Percentiles rank a stretch among this genome's conserved stretches.
These are phyloP conservation scores for Fusarium torreyae DNA, from an alignment of 2,329 filamentous ascomycete genomes.

Conservation along the genomic window DNA sequence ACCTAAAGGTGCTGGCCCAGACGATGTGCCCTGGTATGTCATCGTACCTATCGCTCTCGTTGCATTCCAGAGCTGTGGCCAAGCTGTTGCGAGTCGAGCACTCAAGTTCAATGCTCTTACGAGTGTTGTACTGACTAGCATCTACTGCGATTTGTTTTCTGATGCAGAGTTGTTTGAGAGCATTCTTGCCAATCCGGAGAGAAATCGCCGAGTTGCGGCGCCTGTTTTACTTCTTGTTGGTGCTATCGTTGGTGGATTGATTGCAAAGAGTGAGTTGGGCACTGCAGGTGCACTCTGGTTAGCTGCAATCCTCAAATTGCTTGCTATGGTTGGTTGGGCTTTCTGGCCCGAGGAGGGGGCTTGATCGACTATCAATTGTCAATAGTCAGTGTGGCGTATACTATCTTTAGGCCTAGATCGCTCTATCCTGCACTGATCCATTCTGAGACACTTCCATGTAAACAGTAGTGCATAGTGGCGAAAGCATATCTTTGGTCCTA, in stretches of 20 bases:
- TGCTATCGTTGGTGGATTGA: conserved; percentile 65
- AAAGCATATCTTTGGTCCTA: too few species aligned
- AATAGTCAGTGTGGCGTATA: not conserved
- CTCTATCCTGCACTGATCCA: not conserved
- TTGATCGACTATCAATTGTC: conserved; percentile 8
- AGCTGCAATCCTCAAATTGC: conserved; percentile 69
- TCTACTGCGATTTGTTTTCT: conserved; percentile 85
- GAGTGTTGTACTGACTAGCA: conserved; percentile 84
- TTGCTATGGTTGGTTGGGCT: conserved; percentile 71
- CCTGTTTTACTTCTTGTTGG: conserved; percentile 65
- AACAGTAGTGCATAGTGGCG: too few species aligned
- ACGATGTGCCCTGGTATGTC: conserved; percentile 70
- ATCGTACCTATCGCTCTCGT: conserved; percentile 78
- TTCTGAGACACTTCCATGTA: not conserved
- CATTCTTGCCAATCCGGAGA: conserved; percentile 60
- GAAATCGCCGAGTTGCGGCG: conserved; percentile 66
- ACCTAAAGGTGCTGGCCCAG: conserved; percentile 56
- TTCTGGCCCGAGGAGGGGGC: conserved; percentile 67
- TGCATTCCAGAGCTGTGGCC: conserved; percentile 83
- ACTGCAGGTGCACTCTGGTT: conserved; percentile 72
- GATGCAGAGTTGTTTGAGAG: conserved; percentile 66
- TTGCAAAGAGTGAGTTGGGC: conserved; percentile 64
- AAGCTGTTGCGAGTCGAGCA: conserved; percentile 81
- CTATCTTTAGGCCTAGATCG: conserved; percentile 1
- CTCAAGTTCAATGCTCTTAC: conserved; percentile 80